Base-by-base conservation (phyloP, 2,329 filamentous ascomycete genomes). In the Xylariaceae sp. region DNA sequence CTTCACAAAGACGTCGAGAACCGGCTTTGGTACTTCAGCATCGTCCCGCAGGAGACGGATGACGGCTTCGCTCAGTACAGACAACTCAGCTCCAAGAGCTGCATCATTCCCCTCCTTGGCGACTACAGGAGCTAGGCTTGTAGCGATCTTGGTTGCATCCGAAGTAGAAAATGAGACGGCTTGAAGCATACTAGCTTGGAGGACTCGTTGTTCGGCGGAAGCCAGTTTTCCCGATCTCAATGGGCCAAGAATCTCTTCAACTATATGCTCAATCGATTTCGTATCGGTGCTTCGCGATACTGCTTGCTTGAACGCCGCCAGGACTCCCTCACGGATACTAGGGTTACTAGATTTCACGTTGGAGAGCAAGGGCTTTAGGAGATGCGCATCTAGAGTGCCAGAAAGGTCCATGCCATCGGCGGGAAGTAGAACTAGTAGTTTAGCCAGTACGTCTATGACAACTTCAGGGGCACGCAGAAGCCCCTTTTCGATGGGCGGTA, bases 281-380 rank as follows among this genome's bases (percentile, higher is more conserved):
- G 77, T 71, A 59, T 89, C 80, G n/a, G 60, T 57, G 41, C 67
- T 68, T n/a, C 47, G 73, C 68, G 61, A 83, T 88, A 62, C 80
- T 79, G 42, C 76, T 7, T 81, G 80, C 60, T 80, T 79, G 69
- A 97, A 96, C 6, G 87, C 87, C 40, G 80, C 77, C 27, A 91
- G 73, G 6, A 89, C 88, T 29, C 90, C 91, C 58, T 81, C 81
- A 53, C 92, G 85, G 58, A 96, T 89, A 2, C 73, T 72, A 11
- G 82, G 75, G 69, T 96, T 97, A 66, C 88, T 91, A 1, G 94
- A 97, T 71, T 95, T 96, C 70, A 91, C 78, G 67, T 91, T 96
- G 41, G 90, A 85, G n/a, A 97, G 73, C 9, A 99, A 75, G 4
- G 91, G 89, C 70, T 96, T 97, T 39, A 95, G 72, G 37, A 99